Conservation (phyloP, 2,329 filamentous ascomycete species). For the Penicillium sp. region DNA sequence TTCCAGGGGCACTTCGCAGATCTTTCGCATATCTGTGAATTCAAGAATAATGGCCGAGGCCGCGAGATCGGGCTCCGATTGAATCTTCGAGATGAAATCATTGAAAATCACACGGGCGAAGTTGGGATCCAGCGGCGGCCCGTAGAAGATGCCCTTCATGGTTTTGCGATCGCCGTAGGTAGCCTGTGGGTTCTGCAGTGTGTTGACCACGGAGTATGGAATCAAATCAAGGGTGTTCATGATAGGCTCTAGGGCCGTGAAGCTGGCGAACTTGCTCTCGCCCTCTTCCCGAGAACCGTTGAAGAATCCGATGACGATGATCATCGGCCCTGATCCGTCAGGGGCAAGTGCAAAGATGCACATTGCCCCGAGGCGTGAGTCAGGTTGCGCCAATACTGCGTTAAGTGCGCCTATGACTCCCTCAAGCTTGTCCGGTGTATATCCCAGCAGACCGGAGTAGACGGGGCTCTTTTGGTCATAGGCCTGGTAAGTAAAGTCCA, state of each 20-base stretch:
- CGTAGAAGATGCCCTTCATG: constrained; percentile 50
- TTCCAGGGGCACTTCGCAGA: constrained; percentile 36
- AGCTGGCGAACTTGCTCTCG: constrained; percentile 35
- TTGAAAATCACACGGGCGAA: constrained; percentile 37
- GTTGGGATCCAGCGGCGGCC: constrained; percentile 41
- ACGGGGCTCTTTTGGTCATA: constrained; percentile 36
- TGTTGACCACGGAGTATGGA: constrained; percentile 48
- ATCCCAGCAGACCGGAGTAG: constrained; percentile 37
- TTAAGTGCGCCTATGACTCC: constrained; percentile 25
- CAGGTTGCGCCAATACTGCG: constrained; percentile 58
- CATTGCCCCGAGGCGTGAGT: constrained; percentile 53
- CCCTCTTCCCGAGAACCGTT: constrained; percentile 43
- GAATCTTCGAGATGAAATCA: constrained; percentile 32
- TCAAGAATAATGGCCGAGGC: constrained; percentile 44
- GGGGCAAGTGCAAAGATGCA: constrained; percentile 33
- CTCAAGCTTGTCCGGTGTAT: constrained; percentile 27
- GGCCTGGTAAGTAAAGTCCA: constrained; percentile 46
- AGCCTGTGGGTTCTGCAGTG: constrained; percentile 39
- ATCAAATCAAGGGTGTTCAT: constrained; percentile 42
- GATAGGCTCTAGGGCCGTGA: constrained; percentile 42
- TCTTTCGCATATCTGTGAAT: constrained; percentile 44
- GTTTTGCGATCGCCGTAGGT: constrained; percentile 44
- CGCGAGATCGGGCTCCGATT: constrained; percentile 31
- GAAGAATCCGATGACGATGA: constrained; percentile 37
- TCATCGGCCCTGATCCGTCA: constrained; percentile 32